These are phyloP conservation scores for Samsoniella hepiali DNA, from an alignment of 2,329 filamentous ascomycete genomes.

Conservation along the genomic window DNA sequence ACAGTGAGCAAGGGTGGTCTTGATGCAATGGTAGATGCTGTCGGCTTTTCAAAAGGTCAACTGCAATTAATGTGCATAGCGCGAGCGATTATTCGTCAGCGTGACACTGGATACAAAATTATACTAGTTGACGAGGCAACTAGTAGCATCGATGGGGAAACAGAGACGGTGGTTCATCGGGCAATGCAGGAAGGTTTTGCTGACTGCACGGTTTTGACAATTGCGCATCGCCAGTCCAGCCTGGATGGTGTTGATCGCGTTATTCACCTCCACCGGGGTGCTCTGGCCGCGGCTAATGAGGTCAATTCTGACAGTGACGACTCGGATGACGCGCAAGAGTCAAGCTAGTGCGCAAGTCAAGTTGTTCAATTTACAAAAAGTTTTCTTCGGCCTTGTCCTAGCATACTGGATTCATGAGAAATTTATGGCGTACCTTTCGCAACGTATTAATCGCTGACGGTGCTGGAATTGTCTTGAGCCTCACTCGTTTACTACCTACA, in stretches of 20 bases:
- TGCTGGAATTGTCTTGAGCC: too few species aligned
- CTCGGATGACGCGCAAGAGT: background rate
- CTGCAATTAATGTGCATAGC: constrained; percentile 15
- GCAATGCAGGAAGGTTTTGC: background rate
- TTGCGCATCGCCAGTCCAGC: constrained; percentile 6
- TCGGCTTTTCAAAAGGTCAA: constrained; percentile 31
- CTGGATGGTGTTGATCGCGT: background rate
- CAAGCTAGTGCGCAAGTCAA: too few species aligned
- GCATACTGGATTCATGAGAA: too few species aligned
- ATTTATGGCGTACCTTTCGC: too few species aligned
- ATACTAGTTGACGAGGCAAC: constrained; percentile 11
- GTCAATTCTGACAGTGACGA: background rate
- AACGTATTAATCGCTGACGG: too few species aligned
- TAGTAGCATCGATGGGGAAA: constrained; percentile 3
- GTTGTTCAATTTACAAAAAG: too few species aligned
- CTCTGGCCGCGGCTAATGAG: background rate
- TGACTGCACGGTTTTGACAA: background rate
- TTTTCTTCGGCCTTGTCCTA: too few species aligned
- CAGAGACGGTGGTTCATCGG: background rate
- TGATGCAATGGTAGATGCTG: constrained; percentile 28
- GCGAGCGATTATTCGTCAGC: constrained; percentile 20
- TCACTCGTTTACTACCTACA: too few species aligned
- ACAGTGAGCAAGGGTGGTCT: constrained; percentile 35
- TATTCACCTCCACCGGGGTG: constrained; percentile 9
- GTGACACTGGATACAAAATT: background rate